phyloP scores from a whole-genome alignment of 208 protist genomes.

The Leishmania gerbilli region DNA sequence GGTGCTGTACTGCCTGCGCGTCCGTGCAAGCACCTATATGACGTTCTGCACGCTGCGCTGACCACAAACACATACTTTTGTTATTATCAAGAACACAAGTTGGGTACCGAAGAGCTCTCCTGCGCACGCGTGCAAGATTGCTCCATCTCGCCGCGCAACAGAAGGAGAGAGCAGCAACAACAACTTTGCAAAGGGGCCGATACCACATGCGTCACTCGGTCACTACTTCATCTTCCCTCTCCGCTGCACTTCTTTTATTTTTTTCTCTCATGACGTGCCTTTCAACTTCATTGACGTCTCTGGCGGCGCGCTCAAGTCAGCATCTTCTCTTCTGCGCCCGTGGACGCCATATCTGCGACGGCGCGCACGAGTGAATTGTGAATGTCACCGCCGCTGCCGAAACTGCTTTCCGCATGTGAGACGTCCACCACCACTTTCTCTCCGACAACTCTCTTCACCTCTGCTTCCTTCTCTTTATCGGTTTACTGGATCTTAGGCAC shows the following conservation, averaged over 20 bases:
- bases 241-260: background rate
- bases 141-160: background rate
- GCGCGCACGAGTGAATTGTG: too few species aligned
- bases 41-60: slow-evolving; percentile 55
- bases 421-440: background rate
- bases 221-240: background rate
- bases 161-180: background rate
- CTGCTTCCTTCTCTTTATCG: slow-evolving; percentile 1
- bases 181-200: background rate
- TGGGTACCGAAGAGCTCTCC: background rate
- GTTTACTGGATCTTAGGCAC: background rate
- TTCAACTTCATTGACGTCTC: background rate
- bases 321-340: background rate
- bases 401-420: background rate
- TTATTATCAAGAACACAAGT: background rate
- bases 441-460: background rate
- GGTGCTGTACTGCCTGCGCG: slow-evolving; percentile 60
- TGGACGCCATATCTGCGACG: background rate
- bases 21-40: slow-evolving; percentile 51
- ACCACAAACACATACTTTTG: background rate
- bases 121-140: background rate
- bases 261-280: background rate
- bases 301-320: background rate
- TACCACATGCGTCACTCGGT: background rate
- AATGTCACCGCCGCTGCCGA: background rate